Percentiles rank a stretch among this genome's conserved stretches.
Evolutionary conservation across 805 yeast genomes (phyloP).

Genomic region (Wickerhamiella qilinensis): DNA sequence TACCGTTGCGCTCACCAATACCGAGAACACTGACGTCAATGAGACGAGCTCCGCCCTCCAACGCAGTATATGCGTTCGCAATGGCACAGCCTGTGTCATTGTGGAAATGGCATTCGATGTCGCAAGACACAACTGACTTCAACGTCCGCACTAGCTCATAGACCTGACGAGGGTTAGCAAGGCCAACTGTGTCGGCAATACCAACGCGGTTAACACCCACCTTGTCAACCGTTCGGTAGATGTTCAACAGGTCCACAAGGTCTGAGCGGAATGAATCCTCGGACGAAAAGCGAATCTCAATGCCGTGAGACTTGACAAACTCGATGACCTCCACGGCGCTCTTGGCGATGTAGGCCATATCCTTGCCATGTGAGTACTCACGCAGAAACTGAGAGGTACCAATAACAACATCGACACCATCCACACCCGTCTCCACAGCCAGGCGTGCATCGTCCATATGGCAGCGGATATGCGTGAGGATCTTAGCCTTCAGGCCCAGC

Average conservation of each 20-base stretch:
- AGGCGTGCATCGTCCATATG: slow-evolving; percentile 98
- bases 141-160: slow-evolving; percentile 90
- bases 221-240: slow-evolving; percentile 90
- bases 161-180: slow-evolving; percentile 98
- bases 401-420: slow-evolving; percentile 96
- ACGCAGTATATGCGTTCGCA: slow-evolving; percentile 95
- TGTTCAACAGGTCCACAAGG: slow-evolving; percentile 84
- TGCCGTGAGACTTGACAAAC: slow-evolving; percentile 90
- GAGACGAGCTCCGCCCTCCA: slow-evolving; percentile 92
- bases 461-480: slow-evolving; percentile 91
- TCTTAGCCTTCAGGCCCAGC: slow-evolving; percentile 88
- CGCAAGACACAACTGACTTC: slow-evolving; percentile 86
- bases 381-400: slow-evolving; percentile 93
- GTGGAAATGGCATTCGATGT: slow-evolving; percentile 97
- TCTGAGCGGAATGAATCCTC: slow-evolving; percentile 97
- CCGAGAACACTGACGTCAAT: slow-evolving; percentile 94
- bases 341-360: slow-evolving; percentile 94
- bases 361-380: slow-evolving; percentile 94
- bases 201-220: slow-evolving; percentile 98
- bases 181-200: slow-evolving; percentile 97
- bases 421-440: slow-evolving; percentile 97
- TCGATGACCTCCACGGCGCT: slow-evolving; percentile 93
- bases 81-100: slow-evolving; percentile 98
- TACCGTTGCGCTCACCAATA: slow-evolving; percentile 98
- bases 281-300: slow-evolving; percentile 90